Conservation (phyloP, 306 rosid genomes). For the Rosa lucieae region DNA sequence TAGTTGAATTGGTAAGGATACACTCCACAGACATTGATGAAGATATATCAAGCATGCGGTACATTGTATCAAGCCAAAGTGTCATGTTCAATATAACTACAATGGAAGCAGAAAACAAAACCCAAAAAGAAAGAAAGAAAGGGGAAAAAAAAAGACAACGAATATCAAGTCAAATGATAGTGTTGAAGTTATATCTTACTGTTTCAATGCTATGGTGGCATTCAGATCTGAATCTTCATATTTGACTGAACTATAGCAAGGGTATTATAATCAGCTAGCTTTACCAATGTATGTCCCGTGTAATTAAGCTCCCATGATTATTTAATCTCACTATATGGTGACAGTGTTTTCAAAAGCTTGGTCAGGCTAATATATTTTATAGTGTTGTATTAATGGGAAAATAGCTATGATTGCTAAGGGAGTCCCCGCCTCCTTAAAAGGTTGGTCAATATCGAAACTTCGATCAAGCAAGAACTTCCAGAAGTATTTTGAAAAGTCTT, state of each 20-base stretch:
- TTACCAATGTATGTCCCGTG: not conserved
- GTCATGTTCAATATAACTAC: not conserved
- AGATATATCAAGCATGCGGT: conserved; percentile 22
- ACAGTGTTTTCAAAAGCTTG: conserved; percentile 5
- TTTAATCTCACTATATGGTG: not conserved
- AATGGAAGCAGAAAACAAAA: not conserved
- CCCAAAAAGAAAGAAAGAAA: not conserved
- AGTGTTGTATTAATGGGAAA: not conserved
- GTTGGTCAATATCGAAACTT: not conserved
- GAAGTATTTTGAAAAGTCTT: conserved; percentile 34
- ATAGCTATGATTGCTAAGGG: not conserved
- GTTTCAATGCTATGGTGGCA: not conserved
- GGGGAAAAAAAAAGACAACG: not conserved
- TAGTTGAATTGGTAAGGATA: not conserved
- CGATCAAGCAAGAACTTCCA: conserved; percentile 23
- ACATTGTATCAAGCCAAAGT: conserved; percentile 18
- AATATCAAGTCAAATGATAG: not conserved
- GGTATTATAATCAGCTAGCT: not conserved
- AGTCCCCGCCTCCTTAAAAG: not conserved
- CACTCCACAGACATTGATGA: not conserved
- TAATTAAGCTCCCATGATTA: not conserved
- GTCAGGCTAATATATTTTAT: conserved; percentile 15
- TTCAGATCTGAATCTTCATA: not conserved
- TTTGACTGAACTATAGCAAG: not conserved
- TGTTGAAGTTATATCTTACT: not conserved